Evolutionary conservation across 225 moss, liverwort and hornwort species (phyloP).

Genomic region (Climacium dendroides): DNA sequence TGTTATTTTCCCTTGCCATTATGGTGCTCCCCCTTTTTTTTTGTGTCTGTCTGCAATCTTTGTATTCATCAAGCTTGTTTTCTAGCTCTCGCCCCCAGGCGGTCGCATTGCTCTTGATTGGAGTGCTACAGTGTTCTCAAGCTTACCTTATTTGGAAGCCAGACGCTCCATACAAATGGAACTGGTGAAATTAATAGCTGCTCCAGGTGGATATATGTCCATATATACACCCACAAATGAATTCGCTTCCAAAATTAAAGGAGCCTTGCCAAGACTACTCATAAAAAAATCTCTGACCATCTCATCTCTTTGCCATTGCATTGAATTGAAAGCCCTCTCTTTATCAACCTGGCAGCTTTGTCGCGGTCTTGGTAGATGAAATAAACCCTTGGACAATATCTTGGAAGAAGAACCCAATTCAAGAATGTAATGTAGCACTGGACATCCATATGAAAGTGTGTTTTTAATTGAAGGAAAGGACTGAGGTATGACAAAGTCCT

Average conservation of each 20-base stretch:
- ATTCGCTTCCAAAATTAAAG: background rate
- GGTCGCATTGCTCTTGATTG: accelerated
- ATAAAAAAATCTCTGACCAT: background rate
- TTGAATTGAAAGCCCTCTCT: background rate
- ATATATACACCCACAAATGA: background rate
- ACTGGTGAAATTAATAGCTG: background rate
- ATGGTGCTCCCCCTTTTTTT: no score
- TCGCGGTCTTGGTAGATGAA: no score
- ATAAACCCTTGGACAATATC: no score
- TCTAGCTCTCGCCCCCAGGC: background rate
- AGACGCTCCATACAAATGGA: background rate
- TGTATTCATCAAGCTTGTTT: background rate
- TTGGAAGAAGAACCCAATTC: background rate
- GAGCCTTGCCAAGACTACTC: background rate
- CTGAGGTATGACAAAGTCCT: background rate
- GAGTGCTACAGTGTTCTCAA: background rate
- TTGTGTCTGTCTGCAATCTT: background rate
- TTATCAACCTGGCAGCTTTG: background rate
- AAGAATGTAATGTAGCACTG: background rate
- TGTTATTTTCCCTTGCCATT: background rate
- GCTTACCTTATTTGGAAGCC: background rate
- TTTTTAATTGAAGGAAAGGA: background rate
- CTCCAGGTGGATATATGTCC: background rate
- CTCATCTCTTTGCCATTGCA: background rate
- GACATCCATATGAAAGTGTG: background rate